Base-by-base conservation (phyloP, 352 stramenopile genomes). In the Blastocystis sp. region DNA sequence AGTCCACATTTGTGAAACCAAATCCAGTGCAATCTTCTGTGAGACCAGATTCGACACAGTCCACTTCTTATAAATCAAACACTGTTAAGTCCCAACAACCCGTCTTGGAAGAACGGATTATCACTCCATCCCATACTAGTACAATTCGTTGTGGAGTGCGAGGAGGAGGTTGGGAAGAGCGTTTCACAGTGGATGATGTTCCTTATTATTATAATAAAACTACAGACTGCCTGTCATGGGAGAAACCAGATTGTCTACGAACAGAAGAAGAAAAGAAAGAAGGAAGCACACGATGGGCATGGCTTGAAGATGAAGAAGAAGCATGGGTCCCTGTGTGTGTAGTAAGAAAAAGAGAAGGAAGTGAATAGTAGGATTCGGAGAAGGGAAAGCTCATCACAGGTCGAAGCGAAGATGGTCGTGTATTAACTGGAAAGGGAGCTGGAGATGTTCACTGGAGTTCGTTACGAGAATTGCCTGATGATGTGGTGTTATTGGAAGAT, bases 201-300 rank as follows among this genome's bases (percentile, higher is more conserved):
- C 67, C 85, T 7, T 93, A 92, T 80, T 93, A 91, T 78, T 89
- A 89, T 59, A 90, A 93, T 73, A 81, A 78, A 4, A 71, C 88
- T 32, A 92, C 88, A 21, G 90, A 91, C 39, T 88, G 66, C 5
- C 89, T 91, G 1, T 89, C 87, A 14, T 93, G 90, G 90, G 90
- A 92, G 16, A 92, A 93, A 86, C 91, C 90, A 14, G 90, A 91
- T 42, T 85, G 37, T 12, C 78, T 92, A 19, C 90, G 90, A 73
- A 89, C 89, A 29, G 66, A 88, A 32, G 67, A 86, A 52, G 90
- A 92, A 61, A 87, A 89, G 52, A 66, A 91, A 71, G 89, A 88
- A 63, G 90, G 91, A 74, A 86, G 69, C 43, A 88, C 85, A 16
- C 88, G 89, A 39, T 92, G 90, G 90, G 89, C 91, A 21, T 92